Conservation (phyloP, 306 rosid genomes). For the Trifolium subterraneum region DNA sequence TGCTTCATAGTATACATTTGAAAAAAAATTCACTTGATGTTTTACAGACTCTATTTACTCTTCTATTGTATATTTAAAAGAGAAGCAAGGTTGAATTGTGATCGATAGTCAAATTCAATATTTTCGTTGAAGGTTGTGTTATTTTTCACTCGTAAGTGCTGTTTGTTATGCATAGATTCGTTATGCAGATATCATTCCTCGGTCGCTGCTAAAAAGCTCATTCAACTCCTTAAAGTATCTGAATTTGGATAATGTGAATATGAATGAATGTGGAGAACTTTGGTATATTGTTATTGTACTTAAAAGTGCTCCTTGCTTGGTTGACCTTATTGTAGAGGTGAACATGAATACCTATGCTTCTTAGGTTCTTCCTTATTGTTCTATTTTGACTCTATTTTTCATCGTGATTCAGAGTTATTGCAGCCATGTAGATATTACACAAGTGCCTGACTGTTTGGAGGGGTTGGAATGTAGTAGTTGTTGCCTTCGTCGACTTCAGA, state of each 20-base stretch:
- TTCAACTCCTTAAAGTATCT: neutral
- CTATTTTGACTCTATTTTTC: too few relatives aligned
- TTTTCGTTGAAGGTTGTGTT: neutral
- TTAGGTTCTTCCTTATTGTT: too few relatives aligned
- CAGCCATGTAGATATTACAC: too few relatives aligned
- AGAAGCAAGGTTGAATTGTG: neutral
- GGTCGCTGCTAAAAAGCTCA: neutral
- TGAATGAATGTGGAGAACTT: neutral
- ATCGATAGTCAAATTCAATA: neutral
- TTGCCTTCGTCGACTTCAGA: too few relatives aligned
- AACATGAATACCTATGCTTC: neutral
- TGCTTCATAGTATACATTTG: too few relatives aligned
- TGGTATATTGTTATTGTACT: neutral
- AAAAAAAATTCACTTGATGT: too few relatives aligned
- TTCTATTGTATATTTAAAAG: neutral
- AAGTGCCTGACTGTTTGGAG: too few relatives aligned
- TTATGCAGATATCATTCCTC: slow-evolving; percentile 2
- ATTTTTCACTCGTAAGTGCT: neutral
- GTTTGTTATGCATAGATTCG: neutral
- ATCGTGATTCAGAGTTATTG: too few relatives aligned
- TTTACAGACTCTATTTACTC: neutral
- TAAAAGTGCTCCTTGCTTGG: slow-evolving; percentile 29
- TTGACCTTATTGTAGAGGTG: slow-evolving; percentile 21
- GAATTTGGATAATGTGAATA: neutral
- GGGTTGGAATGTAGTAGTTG: too few relatives aligned